Percentiles rank a stretch among this genome's conserved stretches.
Evolutionary conservation across 805 yeast genomes (phyloP).

Genomic region (Ogataea methanolica): DNA sequence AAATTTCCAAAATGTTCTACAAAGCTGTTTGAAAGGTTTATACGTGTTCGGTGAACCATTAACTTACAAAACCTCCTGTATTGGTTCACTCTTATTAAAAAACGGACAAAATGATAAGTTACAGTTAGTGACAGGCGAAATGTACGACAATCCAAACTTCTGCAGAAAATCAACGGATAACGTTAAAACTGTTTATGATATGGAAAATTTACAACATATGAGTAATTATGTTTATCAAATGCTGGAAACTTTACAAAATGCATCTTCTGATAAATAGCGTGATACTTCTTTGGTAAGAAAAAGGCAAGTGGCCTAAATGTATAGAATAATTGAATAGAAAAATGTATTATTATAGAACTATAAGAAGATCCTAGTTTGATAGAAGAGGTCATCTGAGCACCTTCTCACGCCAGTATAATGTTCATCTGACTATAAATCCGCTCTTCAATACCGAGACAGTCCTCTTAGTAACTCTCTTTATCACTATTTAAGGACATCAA

Average conservation of each 20-base stretch:
- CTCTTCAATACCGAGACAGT: too few species aligned
- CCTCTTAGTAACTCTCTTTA: too few species aligned
- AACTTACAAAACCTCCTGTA: not conserved
- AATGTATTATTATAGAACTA: too few species aligned
- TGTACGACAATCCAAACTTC: slow-evolving; percentile 11
- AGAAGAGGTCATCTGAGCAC: too few species aligned
- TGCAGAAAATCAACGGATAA: slow-evolving; percentile 6
- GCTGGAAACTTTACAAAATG: slow-evolving; percentile 3
- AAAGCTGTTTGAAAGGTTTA: slow-evolving; percentile 13
- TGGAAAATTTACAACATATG: slow-evolving; percentile 22
- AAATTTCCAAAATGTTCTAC: not conserved
- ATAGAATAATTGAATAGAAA: too few species aligned
- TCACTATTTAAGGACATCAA: too few species aligned
- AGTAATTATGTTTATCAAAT: slow-evolving; percentile 22
- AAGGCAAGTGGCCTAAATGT: too few species aligned
- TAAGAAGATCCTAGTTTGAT: too few species aligned
- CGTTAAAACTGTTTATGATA: slow-evolving; percentile 4
- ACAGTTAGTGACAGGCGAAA: slow-evolving; percentile 9
- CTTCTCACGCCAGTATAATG: too few species aligned
- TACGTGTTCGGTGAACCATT: slow-evolving; percentile 10
- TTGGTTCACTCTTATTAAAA: not conserved
- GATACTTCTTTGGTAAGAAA: too few species aligned
- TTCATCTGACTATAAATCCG: too few species aligned
- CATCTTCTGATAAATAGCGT: too few species aligned
- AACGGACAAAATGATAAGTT: slow-evolving; percentile 2